Evolutionary conservation across 495 filamentous ascomycete genomes (phyloP), one percentile per base, ranked within the genome.

Genomic region (Sordaria brevicollis): DNA sequence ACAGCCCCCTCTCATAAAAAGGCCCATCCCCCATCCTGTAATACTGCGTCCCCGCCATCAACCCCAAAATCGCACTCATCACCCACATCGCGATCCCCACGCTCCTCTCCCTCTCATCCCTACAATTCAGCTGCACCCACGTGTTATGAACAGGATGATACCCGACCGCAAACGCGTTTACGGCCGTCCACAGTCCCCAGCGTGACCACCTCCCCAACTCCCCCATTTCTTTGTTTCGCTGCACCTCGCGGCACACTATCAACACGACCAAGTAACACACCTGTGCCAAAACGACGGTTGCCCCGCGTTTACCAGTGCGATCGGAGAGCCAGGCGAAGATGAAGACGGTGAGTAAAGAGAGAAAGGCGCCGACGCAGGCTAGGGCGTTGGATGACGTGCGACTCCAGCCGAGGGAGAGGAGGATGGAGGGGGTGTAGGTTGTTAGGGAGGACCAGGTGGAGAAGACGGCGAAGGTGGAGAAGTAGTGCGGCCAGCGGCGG

Each of bases 51-150:
- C 76, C 76, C 15, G 70, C 70, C 76, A 77, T 77, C 41, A 77
- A 43, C 33, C 74, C 79, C 66, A 73, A 80, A 68, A 83, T 86
- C 13, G 83, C 84, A 17, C 79, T 79, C 84, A 86, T 86, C 15
- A 86, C 80, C 49, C 83, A 80, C 69, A 85, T 75, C 80, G 83
- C 83, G 79, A 86, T 84, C 38, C 80, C 75, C 13, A 86, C 74
- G 49, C 83, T 85, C 54, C 83, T 79, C 71, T 86, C 83, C 41
- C 82, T 78, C 6, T 82, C 81, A 10, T 77, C 69, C 10, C 73
- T 76, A 74, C 84, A 86, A 70, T 84, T 83, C 1, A 83, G 74
- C 31, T 83, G 83, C 0, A 86, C 69, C 84, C 84, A 86, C 19
- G 83, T 82, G 65, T 85, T 79, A 68, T 86, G 85, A 3, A 84